phyloP scores from a whole-genome alignment of 2,329 filamentous ascomycete genomes.

The Dactylellina cionopaga region DNA sequence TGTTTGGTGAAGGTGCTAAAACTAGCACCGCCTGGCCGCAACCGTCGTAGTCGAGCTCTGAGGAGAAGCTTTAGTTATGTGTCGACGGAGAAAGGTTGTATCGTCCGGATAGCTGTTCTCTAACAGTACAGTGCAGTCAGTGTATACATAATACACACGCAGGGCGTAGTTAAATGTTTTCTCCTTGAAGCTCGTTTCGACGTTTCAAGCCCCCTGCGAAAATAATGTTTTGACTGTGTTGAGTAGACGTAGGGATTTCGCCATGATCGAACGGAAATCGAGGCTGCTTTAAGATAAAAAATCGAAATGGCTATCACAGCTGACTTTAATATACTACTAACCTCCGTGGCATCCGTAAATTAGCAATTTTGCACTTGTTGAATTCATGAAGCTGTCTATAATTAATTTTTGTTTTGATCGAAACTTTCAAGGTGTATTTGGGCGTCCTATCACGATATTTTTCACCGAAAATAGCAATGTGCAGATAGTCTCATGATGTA shows the following conservation, averaged over 20 bases:
- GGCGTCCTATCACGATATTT: slow-evolving; percentile 1
- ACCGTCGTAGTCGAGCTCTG: too few species aligned
- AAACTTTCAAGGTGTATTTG: too few species aligned
- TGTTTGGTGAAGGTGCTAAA: slow-evolving; percentile 8
- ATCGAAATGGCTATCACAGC: background rate
- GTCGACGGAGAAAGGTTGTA: too few species aligned
- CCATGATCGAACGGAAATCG: slow-evolving; percentile 42
- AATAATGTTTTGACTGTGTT: slow-evolving; percentile 23
- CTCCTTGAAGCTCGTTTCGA: slow-evolving; percentile 32
- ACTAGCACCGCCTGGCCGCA: too few species aligned
- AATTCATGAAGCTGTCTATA: background rate
- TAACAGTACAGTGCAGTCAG: background rate
- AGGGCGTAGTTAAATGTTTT: slow-evolving; percentile 11
- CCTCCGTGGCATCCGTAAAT: slow-evolving; percentile 35
- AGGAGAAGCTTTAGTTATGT: too few species aligned
- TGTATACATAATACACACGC: slow-evolving; percentile 6
- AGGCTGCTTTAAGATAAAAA: slow-evolving; percentile 27
- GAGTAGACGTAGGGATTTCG: slow-evolving; percentile 18
- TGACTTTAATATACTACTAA: slow-evolving; percentile 20
- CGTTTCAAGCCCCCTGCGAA: slow-evolving; percentile 13
- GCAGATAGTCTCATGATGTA: slow-evolving; percentile 20
- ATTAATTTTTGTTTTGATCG: background rate
- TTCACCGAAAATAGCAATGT: slow-evolving; percentile 35
- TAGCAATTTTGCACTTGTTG: background rate
- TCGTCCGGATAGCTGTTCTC: slow-evolving; percentile 1